Base-by-base conservation (phyloP, 192 early-diverging fungal species). In the Entomortierella lignicola region DNA sequence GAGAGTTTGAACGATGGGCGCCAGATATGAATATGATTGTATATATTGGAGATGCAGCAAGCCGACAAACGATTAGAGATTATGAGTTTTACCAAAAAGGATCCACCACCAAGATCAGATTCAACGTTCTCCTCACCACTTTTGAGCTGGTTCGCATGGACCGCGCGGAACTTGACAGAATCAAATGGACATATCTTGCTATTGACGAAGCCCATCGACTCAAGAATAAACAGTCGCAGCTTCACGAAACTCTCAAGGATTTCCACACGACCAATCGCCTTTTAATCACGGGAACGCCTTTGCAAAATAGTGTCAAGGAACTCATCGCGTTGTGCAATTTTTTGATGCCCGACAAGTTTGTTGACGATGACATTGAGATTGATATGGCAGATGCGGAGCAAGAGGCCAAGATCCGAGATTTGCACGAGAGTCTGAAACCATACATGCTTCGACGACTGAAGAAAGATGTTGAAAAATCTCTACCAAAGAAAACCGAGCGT, bases 141-240 rank as follows among this genome's bases (percentile, higher is more conserved):
- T 99, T 95, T 70, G 97, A 99, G 82, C 83, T 98, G 61, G 92
- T 98, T 50, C 88, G 98, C 25, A 96, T 95, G 71, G 98, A 99
- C 75, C 90, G 92, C 21, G 89, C 88, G 29, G 72, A 92, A 50
- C 83, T 99, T 7, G 91, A 92, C 18, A 68, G 68, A 41, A 94
- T 99, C 70, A 90, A 91, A 50, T 99, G 98, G 98, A 91, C 91
- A 32, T 97, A 94, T 70, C 75, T 99, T 44, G 94, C 94, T 0
- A 96, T 99, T 0, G 98, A 99, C 64, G 98, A 99, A 82, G 98
- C 98, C 6, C 98, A 99, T 81, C 90, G 97, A 18, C 87, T 99
- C 47, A 99, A 99, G 77, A 99, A 98, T 80, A 88, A 90, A 30
- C 93, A 94, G 65, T 98, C 96, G 4, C 94, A 96, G 77, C 86